Base-by-base conservation (phyloP, 768 basidiomycete genomes). In the Pisolithus tinctorius region DNA sequence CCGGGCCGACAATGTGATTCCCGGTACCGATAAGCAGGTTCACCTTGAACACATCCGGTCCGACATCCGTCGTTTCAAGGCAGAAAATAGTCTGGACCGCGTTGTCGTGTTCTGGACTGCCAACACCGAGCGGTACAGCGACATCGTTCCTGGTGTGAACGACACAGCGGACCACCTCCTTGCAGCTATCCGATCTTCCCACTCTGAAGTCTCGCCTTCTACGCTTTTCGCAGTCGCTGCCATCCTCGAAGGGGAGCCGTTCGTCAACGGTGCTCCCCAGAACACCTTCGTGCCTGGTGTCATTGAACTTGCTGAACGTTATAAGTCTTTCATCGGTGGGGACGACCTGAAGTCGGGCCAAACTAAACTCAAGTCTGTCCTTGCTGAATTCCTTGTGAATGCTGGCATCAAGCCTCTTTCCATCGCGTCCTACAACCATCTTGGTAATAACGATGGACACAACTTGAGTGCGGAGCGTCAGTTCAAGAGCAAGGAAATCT, bases 331-430 rank as follows among this genome's bases (percentile, higher is more conserved):
- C 78, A 96, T 99, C 60, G 95, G 91, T 43, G 94, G 95, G 34
- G 95, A 97, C 64, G 95, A 98, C 66, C 85, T 97, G 71, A 97
- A 98, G 79, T 92, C 90, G 6, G 94, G 95, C 7, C 94, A 97
- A 77, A 95, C 94, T 45, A 93, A 93, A 73, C 84, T 97, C 73
- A 97, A 99, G 78, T 88, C 84, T 27, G 95, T 97, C 49, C 77
- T 98, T 49, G 93, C 93, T 49, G 95, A 99, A 76, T 98, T 96
- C 82, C 82, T 98, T 58, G 95, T 97, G 67, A 96, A 96, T 67
- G 93, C 94, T 2, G 94, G 94, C 53, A 97, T 97, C 78, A 96
- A 96, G 75, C 94, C 94, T 26, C 82, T 94, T 65, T 90, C 89
- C 53, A 97, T 99, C 63, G 89, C 95, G 9, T 93, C 89, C 11